Evolutionary conservation across 148 eudicot species (phyloP).

Genomic region (Chenopodium album): DNA sequence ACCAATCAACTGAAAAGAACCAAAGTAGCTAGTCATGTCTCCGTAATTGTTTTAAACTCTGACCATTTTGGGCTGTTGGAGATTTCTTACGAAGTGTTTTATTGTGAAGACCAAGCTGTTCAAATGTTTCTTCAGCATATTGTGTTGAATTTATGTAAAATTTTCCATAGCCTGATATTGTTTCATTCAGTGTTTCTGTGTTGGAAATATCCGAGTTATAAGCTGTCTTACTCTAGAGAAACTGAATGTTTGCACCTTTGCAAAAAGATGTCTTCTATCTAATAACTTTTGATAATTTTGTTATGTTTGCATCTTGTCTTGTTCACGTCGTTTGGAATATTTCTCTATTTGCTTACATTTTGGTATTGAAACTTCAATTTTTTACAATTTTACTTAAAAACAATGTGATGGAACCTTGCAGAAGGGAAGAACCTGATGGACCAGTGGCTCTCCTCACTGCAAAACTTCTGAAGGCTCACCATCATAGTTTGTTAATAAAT

Average conservation of each 20-base stretch:
- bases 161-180: no score
- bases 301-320: no score
- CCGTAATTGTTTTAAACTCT: not conserved
- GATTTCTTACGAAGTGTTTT: no score
- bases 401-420: slow-evolving; percentile 19
- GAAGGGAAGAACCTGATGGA: slow-evolving; percentile 37
- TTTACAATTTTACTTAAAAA: not conserved
- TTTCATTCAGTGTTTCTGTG: no score
- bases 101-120: no score
- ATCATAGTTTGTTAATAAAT: not conserved
- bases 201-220: no score
- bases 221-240: not conserved
- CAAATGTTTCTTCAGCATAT: not conserved
- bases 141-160: not conserved
- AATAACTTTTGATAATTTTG: not conserved
- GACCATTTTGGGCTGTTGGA: not conserved
- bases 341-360: not conserved
- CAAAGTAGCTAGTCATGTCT: not conserved
- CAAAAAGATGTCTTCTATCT: not conserved
- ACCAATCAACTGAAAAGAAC: not conserved
- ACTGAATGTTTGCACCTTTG: not conserved
- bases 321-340: not conserved
- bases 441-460: slow-evolving; percentile 41
- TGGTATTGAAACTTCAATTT: not conserved
- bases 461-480: slow-evolving; percentile 20